Percentiles rank a stretch among this genome's conserved stretches.
Evolutionary conservation across 768 basidiomycete genomes (phyloP).

Genomic region (Pleurotus salmoneostramineus): DNA sequence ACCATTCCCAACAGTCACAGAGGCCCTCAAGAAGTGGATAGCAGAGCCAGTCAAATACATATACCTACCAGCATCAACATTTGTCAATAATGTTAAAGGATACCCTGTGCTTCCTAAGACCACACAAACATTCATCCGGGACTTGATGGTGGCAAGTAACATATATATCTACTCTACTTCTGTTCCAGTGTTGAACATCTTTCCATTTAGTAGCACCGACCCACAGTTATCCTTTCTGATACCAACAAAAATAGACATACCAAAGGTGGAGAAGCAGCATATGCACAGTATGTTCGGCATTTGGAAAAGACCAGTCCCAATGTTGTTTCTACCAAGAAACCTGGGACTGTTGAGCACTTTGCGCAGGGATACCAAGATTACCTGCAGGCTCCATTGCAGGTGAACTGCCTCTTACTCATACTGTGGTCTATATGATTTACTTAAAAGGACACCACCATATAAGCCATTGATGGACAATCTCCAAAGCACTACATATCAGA

Average conservation of each 20-base stretch:
- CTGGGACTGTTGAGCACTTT: slow-evolving; percentile 84
- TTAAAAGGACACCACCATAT: not conserved
- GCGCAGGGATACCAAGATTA: slow-evolving; percentile 94
- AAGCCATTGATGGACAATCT: slow-evolving; percentile 98
- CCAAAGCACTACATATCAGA: slow-evolving; percentile 93
- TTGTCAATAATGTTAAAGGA: slow-evolving; percentile 93
- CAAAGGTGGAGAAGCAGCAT: slow-evolving; percentile 81
- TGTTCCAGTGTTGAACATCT: slow-evolving; percentile 10
- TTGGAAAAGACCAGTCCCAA: slow-evolving; percentile 74
- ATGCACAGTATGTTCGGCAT: slow-evolving; percentile 85
- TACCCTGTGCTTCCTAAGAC: slow-evolving; percentile 96
- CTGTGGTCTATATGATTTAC: not conserved
- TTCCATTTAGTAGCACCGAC: slow-evolving; percentile 61
- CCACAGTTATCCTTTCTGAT: slow-evolving; percentile 78
- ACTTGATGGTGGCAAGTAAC: slow-evolving; percentile 76
- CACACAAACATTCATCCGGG: slow-evolving; percentile 86
- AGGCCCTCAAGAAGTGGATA: slow-evolving; percentile 82
- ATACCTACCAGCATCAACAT: slow-evolving; percentile 84
- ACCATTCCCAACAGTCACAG: slow-evolving; percentile 75
- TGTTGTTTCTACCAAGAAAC: slow-evolving; percentile 57
- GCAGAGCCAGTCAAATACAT: slow-evolving; percentile 91
- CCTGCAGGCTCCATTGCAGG: slow-evolving; percentile 92
- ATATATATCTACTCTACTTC: slow-evolving; percentile 6
- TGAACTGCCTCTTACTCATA: slow-evolving; percentile 18
- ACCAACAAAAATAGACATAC: slow-evolving; percentile 62